Evolutionary conservation across 2,329 filamentous ascomycete genomes (phyloP), one percentile per base, ranked within the genome.

Genomic region (Exophiala sp.): DNA sequence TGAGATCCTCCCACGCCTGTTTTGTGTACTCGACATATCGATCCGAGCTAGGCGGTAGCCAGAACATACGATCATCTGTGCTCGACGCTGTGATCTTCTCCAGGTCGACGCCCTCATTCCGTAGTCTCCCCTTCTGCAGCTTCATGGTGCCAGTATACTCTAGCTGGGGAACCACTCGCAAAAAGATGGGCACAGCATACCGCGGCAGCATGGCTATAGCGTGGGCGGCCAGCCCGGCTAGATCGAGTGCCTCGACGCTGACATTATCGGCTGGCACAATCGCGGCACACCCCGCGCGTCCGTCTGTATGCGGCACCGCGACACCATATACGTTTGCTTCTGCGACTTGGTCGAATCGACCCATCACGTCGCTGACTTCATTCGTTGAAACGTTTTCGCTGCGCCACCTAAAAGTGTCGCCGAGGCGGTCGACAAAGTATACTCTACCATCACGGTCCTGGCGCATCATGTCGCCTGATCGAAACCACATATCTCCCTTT

Each of bases 311-410:
- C 0, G 90, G 90, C 2, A 95, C 71, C 45, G 83, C 71, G 1
- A 95, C 88, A 41, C 90, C 90, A 65, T 95, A 95, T 21, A 95
- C 90, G 64, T 94, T 95, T 20, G 88, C 87, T 72, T 95, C 90
- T 40, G 79, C 74, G 16, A 95, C 78, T 1, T 76, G 74, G 0
- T 83, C 75, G 66, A 91, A 86, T 0, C 75, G 71, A 14, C 88
- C 86, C 0, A 96, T 70, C 0, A 83, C 82, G 65, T 91, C 83
- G 20, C 85, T 81, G 14, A 95, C 91, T 69, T 96, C 90, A 52
- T 81, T 84, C 0, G 88, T 91, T 2, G 87, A 89, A 1, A 92
- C 87, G 63, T 92, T 92, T 69, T 92, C 88, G 53, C 84, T 85
- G 73, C 94, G 78, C 78, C 78, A 81, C 8, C 78, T 69, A 65